A percentile compares a stretch with the other conserved stretches of the same genome.
These are phyloP conservation scores for Boletus semigastroideus DNA, from an alignment of 1,284 basidiomycete genomes.

Conservation along the genomic window DNA sequence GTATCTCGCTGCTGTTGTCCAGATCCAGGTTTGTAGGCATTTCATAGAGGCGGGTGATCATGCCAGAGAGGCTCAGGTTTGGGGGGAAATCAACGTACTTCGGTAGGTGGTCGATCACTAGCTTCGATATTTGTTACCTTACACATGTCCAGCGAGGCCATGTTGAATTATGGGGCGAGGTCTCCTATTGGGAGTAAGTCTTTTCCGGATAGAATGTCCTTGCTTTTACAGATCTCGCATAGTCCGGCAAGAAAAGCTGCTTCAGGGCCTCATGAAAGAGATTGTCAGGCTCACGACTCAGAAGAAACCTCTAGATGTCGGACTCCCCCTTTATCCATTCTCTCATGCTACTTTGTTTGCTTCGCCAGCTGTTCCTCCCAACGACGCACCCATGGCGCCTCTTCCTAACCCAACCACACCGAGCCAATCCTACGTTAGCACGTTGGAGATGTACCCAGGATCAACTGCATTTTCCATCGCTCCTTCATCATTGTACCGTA, in stretches of 20 bases:
- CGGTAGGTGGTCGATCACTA: conserved; percentile 45
- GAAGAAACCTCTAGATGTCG: conserved; percentile 72
- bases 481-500: conserved; percentile 10
- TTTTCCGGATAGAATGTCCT: conserved; percentile 1
- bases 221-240: conserved; percentile 17
- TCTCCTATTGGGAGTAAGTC: conserved; percentile 80
- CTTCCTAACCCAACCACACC: conserved; percentile 34
- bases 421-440: conserved; percentile 7
- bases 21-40: conserved; percentile 80
- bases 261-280: conserved; percentile 82
- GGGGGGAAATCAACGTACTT: conserved; percentile 82
- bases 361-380: conserved; percentile 30
- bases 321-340: conserved; percentile 76
- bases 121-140: conserved; percentile 7
- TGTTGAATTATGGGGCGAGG: conserved; percentile 72
- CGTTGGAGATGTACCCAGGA: conserved; percentile 14
- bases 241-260: conserved; percentile 76
- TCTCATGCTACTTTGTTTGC: conserved; percentile 66
- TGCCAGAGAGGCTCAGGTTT: conserved; percentile 68
- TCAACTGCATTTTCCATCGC: conserved; percentile 1
- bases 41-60: conserved; percentile 74
- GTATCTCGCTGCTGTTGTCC: conserved; percentile 83
- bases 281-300: conserved; percentile 79
- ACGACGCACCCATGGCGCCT: conserved; percentile 35
- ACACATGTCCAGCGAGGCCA: conserved; percentile 57